Evolutionary conservation across 2,329 filamentous ascomycete genomes (phyloP), one percentile per base, ranked within the genome.

Genomic region (Podosphaera xanthii): DNA sequence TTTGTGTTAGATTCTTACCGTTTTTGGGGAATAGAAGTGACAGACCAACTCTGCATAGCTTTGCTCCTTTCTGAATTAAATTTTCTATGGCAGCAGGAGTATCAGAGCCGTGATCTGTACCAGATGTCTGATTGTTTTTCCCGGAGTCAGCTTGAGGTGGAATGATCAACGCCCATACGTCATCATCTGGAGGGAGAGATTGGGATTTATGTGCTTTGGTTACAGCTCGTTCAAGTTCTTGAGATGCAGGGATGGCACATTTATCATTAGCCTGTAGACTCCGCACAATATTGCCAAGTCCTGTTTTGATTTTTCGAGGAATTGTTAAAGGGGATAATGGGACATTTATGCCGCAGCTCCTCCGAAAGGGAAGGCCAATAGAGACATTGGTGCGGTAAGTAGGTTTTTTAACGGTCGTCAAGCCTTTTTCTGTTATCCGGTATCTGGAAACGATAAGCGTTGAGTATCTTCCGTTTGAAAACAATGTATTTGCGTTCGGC

Each of bases 261-360:
- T 72, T 74, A 33, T 68, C 64, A 10, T 64, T 64, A 22, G 77
- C 71, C 14, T 78, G 72, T 8, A 90, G 68, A 49, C 79, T 77
- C 38, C 83, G 79, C 31, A 92, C 74, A 59, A 94, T 91, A 69
- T 94, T 94, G 2, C 87, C 87, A 65, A 90, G 80, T 42, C 81
- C 81, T 44, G 79, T 77, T 0, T 76, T 71, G 42, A 92, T 81
- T 54, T 71, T 72, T 22, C 84, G 78, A 14, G 83, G 76, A 4
- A 71, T 68, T 0, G 84, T 87, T 42, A 90, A 69, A 0, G 84
- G 79, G 9, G 82, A 69, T 2, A 90, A 70, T 0, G 83, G 74
- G 71, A 69, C 44, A 59, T 63, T 50, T 34, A 59, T 59, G 30
- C 2, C 8, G n/a, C 22, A 4, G 30, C n/a, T 22, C 30, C 2